Conservation (phyloP, 1,284 basidiomycete species). For the Rhodofomes roseus region DNA sequence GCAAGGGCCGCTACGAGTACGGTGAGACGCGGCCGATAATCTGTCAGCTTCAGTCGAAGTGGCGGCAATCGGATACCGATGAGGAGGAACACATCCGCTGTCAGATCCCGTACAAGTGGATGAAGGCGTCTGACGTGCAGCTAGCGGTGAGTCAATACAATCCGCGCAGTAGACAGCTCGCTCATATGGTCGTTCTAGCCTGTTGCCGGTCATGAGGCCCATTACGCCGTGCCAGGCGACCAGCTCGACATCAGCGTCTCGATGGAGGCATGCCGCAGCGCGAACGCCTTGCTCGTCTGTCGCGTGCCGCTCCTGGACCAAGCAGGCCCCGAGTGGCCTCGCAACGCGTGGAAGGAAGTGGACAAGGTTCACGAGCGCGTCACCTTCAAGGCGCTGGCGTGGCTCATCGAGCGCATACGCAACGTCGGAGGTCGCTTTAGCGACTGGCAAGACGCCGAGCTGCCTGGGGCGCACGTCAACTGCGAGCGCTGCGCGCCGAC, state of each 20-base stretch:
- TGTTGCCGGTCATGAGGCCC: constrained; percentile 52
- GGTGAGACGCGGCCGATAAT: constrained; percentile 76
- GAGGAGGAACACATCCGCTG: constrained; percentile 50
- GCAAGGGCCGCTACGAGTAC: constrained; percentile 75
- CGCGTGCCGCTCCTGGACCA: constrained; percentile 64
- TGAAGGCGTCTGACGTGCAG: constrained; percentile 37
- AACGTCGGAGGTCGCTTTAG: constrained; percentile 62
- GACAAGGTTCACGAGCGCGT: constrained; percentile 83
- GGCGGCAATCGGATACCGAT: constrained; percentile 66
- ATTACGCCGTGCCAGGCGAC: constrained; percentile 60
- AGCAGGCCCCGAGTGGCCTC: constrained; percentile 77
- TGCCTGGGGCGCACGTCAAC: constrained; percentile 38
- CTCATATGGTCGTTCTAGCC: constrained; percentile 37
- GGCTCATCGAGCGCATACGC: constrained; percentile 83
- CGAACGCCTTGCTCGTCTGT: constrained; percentile 78
- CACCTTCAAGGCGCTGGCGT: constrained; percentile 78
- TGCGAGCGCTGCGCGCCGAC: constrained; percentile 80
- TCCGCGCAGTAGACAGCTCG: constrained; percentile 4
- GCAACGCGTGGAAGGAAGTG: constrained; percentile 71
- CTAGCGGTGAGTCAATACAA: constrained; percentile 45
- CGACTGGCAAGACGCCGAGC: constrained; percentile 53
- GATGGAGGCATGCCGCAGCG: constrained; percentile 63
- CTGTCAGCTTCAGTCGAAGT: constrained; percentile 65
- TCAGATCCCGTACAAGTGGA: constrained; percentile 66
- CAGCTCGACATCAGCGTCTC: constrained; percentile 51